Evolutionary conservation across 2,329 filamentous ascomycete species (phyloP), one percentile per base, ranked within the genome.

Genomic region (Tolypocladium ovalisporum): DNA sequence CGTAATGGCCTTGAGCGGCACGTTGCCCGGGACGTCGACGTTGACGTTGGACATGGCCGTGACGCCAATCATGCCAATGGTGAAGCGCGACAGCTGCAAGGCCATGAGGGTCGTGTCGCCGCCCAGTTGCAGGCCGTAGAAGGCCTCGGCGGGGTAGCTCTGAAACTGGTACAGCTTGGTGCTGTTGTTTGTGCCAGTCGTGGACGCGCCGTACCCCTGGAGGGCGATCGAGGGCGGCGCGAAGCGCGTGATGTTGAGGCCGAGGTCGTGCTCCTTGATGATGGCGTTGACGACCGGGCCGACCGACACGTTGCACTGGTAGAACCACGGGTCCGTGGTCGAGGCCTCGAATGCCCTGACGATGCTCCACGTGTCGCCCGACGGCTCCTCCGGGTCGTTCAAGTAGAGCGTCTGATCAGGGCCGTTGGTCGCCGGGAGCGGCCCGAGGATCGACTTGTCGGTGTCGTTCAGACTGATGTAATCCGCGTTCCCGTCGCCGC

Each of bases 101-200:
- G 70, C 76, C 65, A 81, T 74, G 0, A 55, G 56, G 0, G 63
- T 35, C 0, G 51, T 44, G 29, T 63, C 60, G 1, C 76, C 76
- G 15, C 65, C 56, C 15, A 63, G 55, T 3, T 70, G 64, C 0
- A 47, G 40, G 2, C 76, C 76, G 54, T 71, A 76, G 5, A 66
- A 58, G 1, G 71, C 71, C 54, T 75, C 72, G 32, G 69, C 66
- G 0, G 76, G 76, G 54, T 78, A 79, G 12, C 70, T 71, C 61
- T 76, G 73, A 51, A 66, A 71, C 59, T 70, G 68, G 39, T 65
- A 59, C 55, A 59, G 55, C 19, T 59, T 56, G 37, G 64, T 60
- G 57, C 60, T 60, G 58, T 63, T 63, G 54, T 35, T 63, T 13
- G 55, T 61, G 55, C 62, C 66, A 13, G 63, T 59, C 6, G 52